Evolutionary conservation across 306 rosid genomes (phyloP), one percentile per base, ranked within the genome.

Genomic region (Oemleria cerasiformis): DNA sequence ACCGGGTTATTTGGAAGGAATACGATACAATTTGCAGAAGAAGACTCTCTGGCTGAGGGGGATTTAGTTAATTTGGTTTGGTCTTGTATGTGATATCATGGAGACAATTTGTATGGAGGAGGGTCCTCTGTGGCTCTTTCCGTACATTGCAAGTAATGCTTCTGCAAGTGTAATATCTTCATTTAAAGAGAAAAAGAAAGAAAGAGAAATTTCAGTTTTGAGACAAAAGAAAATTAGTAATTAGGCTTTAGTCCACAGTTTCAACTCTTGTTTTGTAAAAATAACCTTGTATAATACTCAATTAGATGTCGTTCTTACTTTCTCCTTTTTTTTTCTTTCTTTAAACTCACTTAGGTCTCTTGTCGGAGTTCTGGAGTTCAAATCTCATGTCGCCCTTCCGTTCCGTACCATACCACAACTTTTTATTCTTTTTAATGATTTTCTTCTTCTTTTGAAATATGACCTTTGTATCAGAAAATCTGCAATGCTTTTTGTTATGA

Each of bases 51-150:
- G n/a, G 45, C 48, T 51, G 48, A 19, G 7, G 59, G 38, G 73
- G 63, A 69, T 39, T 54, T 69, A 54, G 41, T 53, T 69, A 8
- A 53, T 69, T 53, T 69, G 63, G 73, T 69, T 69, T 69, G 63
- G 34, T 56, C 17, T 70, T 70, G 56, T 70, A 57, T 57, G 56
- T 42, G 55, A 23, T 67, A 34, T 70, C 6, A 59, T 34, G 43
- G 66, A 43, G 65, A 70, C 55, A 40, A 43, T 8, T 8, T 8
- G 47, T 44, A 38, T 61, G 47, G 25, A 61, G 65, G 45, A 36
- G 25, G 39, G 45, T 38, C 65, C 45, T 61, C 7, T 38, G 65
- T 61, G 45, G 66, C 21, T 61, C 66, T 39, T 61, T 9, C 25
- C 38, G 8, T 61, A n/a, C 25, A 8, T 43, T 70, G 55, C 74